Evolutionary conservation across 768 basidiomycete genomes (phyloP).

Genomic region (Suillus discolor): DNA sequence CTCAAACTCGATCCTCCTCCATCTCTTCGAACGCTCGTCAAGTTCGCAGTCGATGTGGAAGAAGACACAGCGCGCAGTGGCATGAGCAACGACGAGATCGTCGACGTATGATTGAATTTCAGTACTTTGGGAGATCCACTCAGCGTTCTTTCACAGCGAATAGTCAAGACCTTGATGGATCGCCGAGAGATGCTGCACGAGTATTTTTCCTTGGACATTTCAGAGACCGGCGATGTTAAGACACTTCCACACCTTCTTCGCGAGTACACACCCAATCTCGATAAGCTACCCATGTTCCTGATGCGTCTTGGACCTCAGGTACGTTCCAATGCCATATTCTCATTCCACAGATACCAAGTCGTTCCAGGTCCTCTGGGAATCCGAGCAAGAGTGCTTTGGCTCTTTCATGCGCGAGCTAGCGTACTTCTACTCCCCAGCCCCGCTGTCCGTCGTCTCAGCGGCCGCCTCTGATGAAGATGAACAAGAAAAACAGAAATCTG

Average conservation of each 20-base stretch:
- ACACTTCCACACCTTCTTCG: constrained; percentile 80
- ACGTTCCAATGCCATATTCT: constrained; percentile 1
- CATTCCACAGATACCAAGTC: constrained; percentile 7
- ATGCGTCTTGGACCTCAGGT: constrained; percentile 95
- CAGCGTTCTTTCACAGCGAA: constrained; percentile 47
- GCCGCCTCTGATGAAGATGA: constrained; percentile 35
- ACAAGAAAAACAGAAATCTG: constrained; percentile 52
- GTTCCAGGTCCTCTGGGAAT: constrained; percentile 82
- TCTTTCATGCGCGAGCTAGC: constrained; percentile 88
- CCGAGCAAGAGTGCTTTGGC: constrained; percentile 84
- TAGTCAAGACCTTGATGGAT: constrained; percentile 57
- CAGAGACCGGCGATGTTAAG: constrained; percentile 65
- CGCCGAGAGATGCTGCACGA: constrained; percentile 86
- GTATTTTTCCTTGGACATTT: constrained; percentile 84
- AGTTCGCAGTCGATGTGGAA: constrained; percentile 77
- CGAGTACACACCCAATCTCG: constrained; percentile 89
- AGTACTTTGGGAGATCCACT: neutral
- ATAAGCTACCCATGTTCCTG: constrained; percentile 85
- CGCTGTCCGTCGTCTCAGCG: constrained; percentile 19
- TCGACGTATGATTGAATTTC: constrained; percentile 54
- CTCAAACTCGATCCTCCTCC: constrained; percentile 86
- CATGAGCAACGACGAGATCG: constrained; percentile 61
- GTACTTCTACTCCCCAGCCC: constrained; percentile 78
- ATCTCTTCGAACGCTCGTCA: constrained; percentile 64
- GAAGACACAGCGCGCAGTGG: constrained; percentile 51